Base-by-base conservation (phyloP, 306 rosid species). In the Vigna unguiculata region DNA sequence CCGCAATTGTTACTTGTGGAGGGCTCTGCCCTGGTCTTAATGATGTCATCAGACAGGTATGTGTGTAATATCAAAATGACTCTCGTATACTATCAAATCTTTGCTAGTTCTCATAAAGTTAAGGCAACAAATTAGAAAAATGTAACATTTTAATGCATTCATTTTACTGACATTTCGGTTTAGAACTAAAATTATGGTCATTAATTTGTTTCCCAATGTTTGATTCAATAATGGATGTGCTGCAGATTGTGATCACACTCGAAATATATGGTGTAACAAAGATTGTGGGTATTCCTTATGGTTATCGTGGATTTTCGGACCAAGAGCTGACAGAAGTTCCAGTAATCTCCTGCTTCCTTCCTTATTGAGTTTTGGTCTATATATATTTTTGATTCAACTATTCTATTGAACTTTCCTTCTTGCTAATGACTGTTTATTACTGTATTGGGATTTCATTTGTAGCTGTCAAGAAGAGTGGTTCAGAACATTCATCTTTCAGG, bases 1-100 rank as follows among this genome's bases (percentile, higher is more conserved):
- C 99, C 54, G 99, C 97, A 48, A 96, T 96, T 69, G 88, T 92
- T 55, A 96, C 98, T 54, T 96, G 99, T 79, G 99, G 99, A 72
- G 99, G 99, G 49, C 99, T 96, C 80, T 96, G 99, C 80, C 99
- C 99, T 72, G 99, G 99, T 82, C 97, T 96, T 51, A 96, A 96
- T 77, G 99, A 96, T 69, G 99, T 96, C 77, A 96, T 96, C 72
- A 87, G 99, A 89, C 99, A 95, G 93, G 99, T 95, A 38, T 75
- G 85, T 75, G 85, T 73, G 71, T 79, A 41, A 40, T 65, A 71
- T 82, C 72, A 62, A 13, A 46, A 64, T 79, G 61, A 24, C 49
- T 49, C 72, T 46, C 24, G 46, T 2, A 17, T 28, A 25, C 24
- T 28, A 76, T 40, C 25, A 63, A 59, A 52, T 36, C 24, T 70